Percentiles rank a stretch among this genome's conserved stretches.
Evolutionary conservation across 768 basidiomycete genomes (phyloP).

Genomic region (Russula olivacea): DNA sequence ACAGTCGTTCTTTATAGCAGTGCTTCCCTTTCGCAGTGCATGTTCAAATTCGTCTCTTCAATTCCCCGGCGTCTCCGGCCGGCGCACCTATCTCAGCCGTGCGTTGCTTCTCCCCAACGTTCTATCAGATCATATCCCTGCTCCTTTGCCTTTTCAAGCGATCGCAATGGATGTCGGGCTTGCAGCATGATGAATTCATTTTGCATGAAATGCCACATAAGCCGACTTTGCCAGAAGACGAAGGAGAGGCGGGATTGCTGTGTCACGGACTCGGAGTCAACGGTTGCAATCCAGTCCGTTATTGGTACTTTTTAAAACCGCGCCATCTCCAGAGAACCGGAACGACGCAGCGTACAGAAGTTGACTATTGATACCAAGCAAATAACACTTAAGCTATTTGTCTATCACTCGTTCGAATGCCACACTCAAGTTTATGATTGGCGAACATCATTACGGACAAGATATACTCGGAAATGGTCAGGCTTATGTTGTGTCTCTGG

Average conservation of each 20-base stretch:
- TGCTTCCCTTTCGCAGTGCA: background rate
- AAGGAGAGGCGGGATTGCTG: background rate
- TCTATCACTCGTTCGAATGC: background rate
- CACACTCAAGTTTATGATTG: background rate
- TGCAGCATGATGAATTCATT: background rate
- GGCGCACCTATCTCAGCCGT: background rate
- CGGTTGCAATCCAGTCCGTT: background rate
- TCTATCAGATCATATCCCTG: background rate
- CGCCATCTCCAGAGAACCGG: background rate
- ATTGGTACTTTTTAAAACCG: background rate
- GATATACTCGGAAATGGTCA: background rate
- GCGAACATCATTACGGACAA: background rate
- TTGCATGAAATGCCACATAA: background rate
- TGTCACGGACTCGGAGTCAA: background rate
- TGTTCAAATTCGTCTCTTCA: background rate
- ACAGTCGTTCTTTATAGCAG: background rate
- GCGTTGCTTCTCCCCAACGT: background rate
- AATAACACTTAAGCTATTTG: background rate
- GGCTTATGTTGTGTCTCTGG: background rate
- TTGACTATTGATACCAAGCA: background rate
- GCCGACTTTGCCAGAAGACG: background rate
- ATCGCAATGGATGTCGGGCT: background rate
- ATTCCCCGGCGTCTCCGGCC: background rate
- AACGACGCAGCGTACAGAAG: background rate
- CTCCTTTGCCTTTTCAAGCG: too few species aligned